Evolutionary conservation across 2,329 filamentous ascomycete genomes (phyloP), one percentile per base, ranked within the genome.

Genomic region (Arthrobotrys pseudoclavata): DNA sequence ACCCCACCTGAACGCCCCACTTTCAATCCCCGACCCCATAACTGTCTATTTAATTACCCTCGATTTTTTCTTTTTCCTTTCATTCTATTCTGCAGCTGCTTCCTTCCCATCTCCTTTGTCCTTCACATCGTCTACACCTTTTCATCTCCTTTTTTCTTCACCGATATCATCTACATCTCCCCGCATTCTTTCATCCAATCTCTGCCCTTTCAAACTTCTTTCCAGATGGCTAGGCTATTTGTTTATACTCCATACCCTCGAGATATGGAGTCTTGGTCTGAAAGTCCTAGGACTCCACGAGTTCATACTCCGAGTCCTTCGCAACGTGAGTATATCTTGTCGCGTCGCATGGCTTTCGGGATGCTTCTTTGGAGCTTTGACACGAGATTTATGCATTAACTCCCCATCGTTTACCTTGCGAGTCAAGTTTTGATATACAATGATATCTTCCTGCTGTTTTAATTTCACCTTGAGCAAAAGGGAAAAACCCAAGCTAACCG

Each of bases 301-400:
- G 9, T 55, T 18, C 26, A 55, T 15, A 55, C 50, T 3, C 50
- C 50, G 2, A 4, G 4, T 34, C 50, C 50, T 15, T 55, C 50
- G 4, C 50, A 55, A 18, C 12, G 50, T 55, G 50, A 55, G 50
- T 55, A 34, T n/a, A 52, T 52, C n/a, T 52, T 4, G 31, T 34
- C 31, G 31, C 31, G 31, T 34, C 31, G 7, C 12, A 34, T 1
- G 31, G 7, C 31, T 10, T 34, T 34, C 4, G 12, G 31, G 31
- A 34, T 34, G 1, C 31, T 34, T 55, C 50, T 34, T 22, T 3
- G 12, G 13, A 29, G 13, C n/a, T n/a, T 10, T 52, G 10, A 52
- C 12, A 24, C 13, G 2, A 29, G 4, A 4, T 12, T 52, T n/a
- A 6, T 7, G 13, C 50, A 18, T n/a, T 10, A 26, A 1, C 22